Percentiles rank a stretch among this genome's conserved stretches.
Evolutionary conservation across 2,329 filamentous ascomycete genomes (phyloP).

Genomic region (Coniochaeta prunicola): DNA sequence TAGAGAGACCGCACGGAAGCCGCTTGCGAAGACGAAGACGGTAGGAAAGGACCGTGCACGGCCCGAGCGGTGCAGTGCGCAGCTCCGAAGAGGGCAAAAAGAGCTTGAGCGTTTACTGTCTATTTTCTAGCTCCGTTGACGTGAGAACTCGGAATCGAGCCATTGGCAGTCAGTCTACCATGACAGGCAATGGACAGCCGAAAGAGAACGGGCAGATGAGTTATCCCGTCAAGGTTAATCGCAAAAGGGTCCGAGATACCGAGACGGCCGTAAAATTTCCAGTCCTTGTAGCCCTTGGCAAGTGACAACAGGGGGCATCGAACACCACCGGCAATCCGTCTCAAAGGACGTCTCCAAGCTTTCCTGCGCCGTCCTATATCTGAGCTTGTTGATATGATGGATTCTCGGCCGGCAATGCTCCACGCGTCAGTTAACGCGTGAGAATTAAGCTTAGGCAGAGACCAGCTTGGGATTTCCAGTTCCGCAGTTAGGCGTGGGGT

Average conservation of each 20-base stretch:
- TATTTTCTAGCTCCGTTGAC: not conserved
- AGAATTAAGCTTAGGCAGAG: not conserved
- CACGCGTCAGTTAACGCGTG: too few species aligned
- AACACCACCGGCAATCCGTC: too few species aligned
- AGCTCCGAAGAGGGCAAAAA: not conserved
- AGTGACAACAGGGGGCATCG: too few species aligned
- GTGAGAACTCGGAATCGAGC: not conserved
- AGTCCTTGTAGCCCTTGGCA: not conserved
- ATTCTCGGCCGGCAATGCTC: too few species aligned
- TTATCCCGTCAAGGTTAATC: not conserved
- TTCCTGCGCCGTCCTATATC: not conserved
- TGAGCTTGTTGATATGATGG: not conserved
- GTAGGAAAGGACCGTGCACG: not conserved
- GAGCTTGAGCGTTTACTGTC: not conserved
- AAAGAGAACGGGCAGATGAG: not conserved
- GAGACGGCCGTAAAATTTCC: not conserved
- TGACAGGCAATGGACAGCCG: not conserved
- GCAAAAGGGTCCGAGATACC: not conserved
- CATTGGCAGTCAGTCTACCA: not conserved
- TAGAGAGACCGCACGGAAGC: not conserved
- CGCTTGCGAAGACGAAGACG: not conserved
- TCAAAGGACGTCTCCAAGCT: not conserved
- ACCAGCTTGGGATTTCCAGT: not conserved
- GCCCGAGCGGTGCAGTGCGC: not conserved
- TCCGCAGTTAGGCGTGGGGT: not conserved